These are phyloP conservation scores for Ananas comosus DNA, from an alignment of 176 grass and related monocot species.

Conservation along the genomic window DNA sequence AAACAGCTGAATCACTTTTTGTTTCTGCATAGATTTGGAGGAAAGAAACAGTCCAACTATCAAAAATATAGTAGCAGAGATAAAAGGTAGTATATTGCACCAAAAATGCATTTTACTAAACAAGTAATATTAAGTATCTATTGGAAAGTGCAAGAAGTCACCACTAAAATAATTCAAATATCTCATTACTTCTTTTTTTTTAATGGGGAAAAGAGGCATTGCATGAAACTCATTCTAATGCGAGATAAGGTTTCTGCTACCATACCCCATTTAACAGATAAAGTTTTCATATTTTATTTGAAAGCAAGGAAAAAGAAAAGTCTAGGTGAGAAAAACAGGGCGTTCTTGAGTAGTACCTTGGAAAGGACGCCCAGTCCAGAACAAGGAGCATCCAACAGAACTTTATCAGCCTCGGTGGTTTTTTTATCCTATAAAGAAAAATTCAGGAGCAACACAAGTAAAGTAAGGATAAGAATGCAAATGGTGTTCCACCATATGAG, in stretches of 20 bases:
- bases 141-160: too few species aligned
- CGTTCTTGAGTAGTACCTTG: slow-evolving; percentile 42
- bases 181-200: too few species aligned
- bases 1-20: background rate
- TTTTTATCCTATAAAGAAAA: slow-evolving; percentile 38
- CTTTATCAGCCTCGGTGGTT: slow-evolving; percentile 53
- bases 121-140: too few species aligned
- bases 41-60: background rate
- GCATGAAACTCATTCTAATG: too few species aligned
- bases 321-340: background rate
- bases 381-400: slow-evolving; percentile 82
- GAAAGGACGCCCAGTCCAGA: slow-evolving; percentile 88
- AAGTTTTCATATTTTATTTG: slow-evolving; percentile 12
- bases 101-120: too few species aligned
- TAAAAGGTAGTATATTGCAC: background rate
- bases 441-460: background rate
- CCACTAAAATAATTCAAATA: too few species aligned
- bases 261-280: background rate
- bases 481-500: slow-evolving; percentile 2
- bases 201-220: too few species aligned
- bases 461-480: background rate
- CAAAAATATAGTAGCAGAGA: background rate
- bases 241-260: too few species aligned
- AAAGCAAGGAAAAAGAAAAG: slow-evolving; percentile 1
- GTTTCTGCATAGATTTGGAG: background rate